These are phyloP conservation scores for Calonectria pteridis DNA, from an alignment of 2,329 filamentous ascomycete genomes.

Conservation along the genomic window DNA sequence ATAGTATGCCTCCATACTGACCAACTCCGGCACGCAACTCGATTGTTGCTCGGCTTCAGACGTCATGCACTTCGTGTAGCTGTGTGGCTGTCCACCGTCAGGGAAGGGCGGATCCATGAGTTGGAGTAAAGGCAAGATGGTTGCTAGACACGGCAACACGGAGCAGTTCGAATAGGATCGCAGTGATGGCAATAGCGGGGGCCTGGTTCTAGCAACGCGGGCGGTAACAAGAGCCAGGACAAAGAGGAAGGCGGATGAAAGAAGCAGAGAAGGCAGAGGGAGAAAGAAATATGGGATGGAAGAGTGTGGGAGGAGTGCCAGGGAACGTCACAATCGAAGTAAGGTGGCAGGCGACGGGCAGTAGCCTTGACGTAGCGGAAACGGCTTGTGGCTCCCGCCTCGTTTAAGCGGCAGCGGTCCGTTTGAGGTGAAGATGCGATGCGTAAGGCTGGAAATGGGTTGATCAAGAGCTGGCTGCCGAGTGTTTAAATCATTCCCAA, in stretches of 20 bases:
- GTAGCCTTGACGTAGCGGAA: conserved; percentile 43
- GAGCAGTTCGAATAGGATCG: conserved; percentile 24
- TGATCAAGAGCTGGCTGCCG: conserved; percentile 39
- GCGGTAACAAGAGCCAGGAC: background rate
- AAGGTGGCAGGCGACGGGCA: conserved; percentile 40
- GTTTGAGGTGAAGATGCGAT: conserved; percentile 37
- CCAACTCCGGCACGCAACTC: conserved; percentile 42
- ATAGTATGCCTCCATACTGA: conserved; percentile 42
- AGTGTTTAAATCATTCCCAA: conserved; percentile 32
- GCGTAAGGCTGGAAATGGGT: conserved; percentile 34
- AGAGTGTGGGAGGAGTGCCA: conserved; percentile 28
- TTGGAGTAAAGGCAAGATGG: conserved; percentile 30
- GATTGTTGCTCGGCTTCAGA: conserved; percentile 45
- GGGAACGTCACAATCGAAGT: conserved; percentile 44
- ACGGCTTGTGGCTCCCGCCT: conserved; percentile 39
- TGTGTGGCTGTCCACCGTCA: conserved; percentile 44
- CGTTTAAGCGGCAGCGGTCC: conserved; percentile 39
- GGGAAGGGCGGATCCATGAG: conserved; percentile 47
- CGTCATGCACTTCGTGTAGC: conserved; percentile 48
- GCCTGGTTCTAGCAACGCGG: background rate
- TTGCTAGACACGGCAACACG: conserved; percentile 35
- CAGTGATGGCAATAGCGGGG: conserved; percentile 13
- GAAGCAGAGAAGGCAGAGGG: background rate
- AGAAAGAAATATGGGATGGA: conserved; percentile 9
- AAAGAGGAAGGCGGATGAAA: conserved; percentile 21